phyloP scores from a whole-genome alignment of 1,284 basidiomycete genomes.

The Trichosporon inkin region DNA sequence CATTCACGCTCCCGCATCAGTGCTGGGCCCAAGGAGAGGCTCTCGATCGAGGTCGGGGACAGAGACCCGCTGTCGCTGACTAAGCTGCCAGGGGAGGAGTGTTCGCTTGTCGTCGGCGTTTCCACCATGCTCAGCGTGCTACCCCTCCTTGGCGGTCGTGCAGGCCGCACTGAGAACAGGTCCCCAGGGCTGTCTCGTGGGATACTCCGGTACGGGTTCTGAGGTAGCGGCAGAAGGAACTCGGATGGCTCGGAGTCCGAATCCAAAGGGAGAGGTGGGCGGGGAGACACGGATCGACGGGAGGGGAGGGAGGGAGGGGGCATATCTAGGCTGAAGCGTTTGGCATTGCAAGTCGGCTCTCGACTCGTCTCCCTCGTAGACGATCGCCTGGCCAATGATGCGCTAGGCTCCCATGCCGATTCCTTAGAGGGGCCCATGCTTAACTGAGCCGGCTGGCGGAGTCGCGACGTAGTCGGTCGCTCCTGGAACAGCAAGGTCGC shows the following conservation, averaged over 20 bases:
- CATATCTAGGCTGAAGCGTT: not conserved
- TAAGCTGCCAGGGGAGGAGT: constrained; percentile 15
- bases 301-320: not conserved
- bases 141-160: constrained; percentile 7
- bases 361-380: not conserved
- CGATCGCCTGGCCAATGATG: not conserved
- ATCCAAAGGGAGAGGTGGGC: too few species aligned
- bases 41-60: constrained; percentile 19
- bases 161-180: not conserved
- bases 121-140: constrained; percentile 12
- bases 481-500: constrained; percentile 1
- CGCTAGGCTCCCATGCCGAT: not conserved
- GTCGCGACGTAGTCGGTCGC: constrained; percentile 14
- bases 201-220: not conserved
- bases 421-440: constrained; percentile 12
- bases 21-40: constrained; percentile 11
- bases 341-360: not conserved
- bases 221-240: not conserved
- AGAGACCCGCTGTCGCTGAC: constrained; percentile 17
- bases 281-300: not conserved
- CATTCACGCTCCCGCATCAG: constrained; percentile 7
- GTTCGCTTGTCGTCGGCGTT: not conserved
- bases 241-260: not conserved
- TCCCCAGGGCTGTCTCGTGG: not conserved
- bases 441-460: constrained; percentile 19